Percentiles rank a stretch among this genome's conserved stretches.
phyloP scores from a whole-genome alignment of 495 filamentous ascomycete genomes.

The Xylaria intraflava region DNA sequence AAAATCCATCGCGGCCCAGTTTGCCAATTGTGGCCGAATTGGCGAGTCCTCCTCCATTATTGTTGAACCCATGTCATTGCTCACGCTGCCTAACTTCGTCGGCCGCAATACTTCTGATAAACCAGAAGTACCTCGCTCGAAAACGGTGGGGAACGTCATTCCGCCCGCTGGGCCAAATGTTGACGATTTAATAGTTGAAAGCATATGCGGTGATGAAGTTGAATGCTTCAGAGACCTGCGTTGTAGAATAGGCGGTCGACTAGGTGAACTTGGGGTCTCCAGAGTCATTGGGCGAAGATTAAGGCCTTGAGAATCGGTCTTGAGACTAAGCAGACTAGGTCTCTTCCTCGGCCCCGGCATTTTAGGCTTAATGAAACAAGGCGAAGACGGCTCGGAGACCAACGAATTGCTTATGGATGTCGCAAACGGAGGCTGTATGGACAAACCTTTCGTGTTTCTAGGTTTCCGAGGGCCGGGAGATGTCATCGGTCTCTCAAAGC shows the following conservation, averaged over 20 bases:
- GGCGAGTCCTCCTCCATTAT: slow-evolving; percentile 75
- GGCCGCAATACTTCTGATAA: slow-evolving; percentile 44
- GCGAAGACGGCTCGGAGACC: slow-evolving; percentile 72
- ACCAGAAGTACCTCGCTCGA: slow-evolving; percentile 43
- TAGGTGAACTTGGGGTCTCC: slow-evolving; percentile 40
- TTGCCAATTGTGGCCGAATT: slow-evolving; percentile 54
- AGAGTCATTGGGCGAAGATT: slow-evolving; percentile 31
- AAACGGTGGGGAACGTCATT: slow-evolving; percentile 46
- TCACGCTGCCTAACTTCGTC: slow-evolving; percentile 28
- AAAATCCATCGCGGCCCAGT: slow-evolving; percentile 43
- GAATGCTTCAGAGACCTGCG: slow-evolving; percentile 50
- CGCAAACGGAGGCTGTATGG: slow-evolving; percentile 68
- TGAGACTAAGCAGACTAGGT: slow-evolving; percentile 67
- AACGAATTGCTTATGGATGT: slow-evolving; percentile 30
- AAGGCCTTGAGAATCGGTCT: slow-evolving; percentile 49
- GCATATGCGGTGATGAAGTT: slow-evolving; percentile 50
- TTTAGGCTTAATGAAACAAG: slow-evolving; percentile 68
- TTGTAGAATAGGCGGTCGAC: slow-evolving; percentile 45
- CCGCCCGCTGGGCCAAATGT: slow-evolving; percentile 48
- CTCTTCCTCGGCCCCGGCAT: slow-evolving; percentile 63
- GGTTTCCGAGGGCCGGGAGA: slow-evolving; percentile 67
- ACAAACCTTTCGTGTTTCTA: slow-evolving; percentile 90
- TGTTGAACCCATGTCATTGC: slow-evolving; percentile 29
- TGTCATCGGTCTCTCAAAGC: slow-evolving; percentile 48
- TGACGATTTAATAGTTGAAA: slow-evolving; percentile 43